Percentiles rank a stretch among this genome's conserved stretches.
These are phyloP conservation scores for Plasmodium yoelii DNA, from an alignment of 169 alveolate species.

Conservation along the genomic window DNA sequence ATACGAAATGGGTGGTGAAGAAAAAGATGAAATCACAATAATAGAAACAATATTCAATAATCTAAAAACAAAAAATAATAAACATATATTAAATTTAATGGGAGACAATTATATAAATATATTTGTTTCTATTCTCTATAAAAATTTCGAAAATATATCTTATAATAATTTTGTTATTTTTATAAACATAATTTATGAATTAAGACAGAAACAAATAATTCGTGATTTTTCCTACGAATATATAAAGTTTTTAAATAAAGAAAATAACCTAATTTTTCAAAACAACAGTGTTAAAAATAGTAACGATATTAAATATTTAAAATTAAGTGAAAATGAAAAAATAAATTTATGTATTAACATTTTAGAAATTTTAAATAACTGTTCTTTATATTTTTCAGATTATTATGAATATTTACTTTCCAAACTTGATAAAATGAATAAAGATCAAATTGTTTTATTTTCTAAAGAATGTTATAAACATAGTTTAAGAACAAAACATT, in stretches of 20 bases:
- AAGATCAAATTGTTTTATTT: conserved; percentile 16
- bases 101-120: conserved; percentile 16
- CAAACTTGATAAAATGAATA: conserved; percentile 16
- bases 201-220: conserved; percentile 23
- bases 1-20: background rate
- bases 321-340: background rate
- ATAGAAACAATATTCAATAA: background rate
- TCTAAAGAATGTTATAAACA: conserved; percentile 30
- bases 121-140: conserved; percentile 5
- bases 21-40: background rate
- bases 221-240: conserved; percentile 53
- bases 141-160: background rate
- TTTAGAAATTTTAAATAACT: conserved; percentile 11
- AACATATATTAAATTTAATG: background rate
- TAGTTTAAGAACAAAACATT: conserved; percentile 61
- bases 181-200: background rate
- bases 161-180: background rate
- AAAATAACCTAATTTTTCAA: background rate
- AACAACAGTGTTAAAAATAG: background rate
- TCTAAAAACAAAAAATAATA: conserved; percentile 1
- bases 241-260: conserved; percentile 2
- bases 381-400: conserved; percentile 37
- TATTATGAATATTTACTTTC: conserved; percentile 31
- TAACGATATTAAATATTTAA: background rate
- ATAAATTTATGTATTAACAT: conserved; percentile 27